These are phyloP conservation scores for Cladorrhinum samala DNA, from an alignment of 495 filamentous ascomycete genomes.

Conservation along the genomic window DNA sequence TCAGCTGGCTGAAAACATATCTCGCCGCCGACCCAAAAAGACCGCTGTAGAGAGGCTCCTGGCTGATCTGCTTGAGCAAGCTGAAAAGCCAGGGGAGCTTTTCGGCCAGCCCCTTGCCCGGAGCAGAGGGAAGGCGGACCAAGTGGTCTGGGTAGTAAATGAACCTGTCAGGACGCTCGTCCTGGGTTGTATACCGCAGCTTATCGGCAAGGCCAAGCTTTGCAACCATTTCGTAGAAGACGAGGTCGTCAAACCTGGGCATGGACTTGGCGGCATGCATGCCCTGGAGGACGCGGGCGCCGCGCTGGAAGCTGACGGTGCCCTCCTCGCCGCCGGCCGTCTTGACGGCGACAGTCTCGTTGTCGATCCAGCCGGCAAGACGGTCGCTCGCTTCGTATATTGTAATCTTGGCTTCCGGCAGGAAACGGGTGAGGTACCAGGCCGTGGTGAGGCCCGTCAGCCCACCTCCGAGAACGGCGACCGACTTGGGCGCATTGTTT, in stretches of 20 bases:
- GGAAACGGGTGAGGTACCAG: constrained; percentile 58
- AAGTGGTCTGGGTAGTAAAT: constrained; percentile 91
- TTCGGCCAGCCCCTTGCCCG: constrained; percentile 3
- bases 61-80: constrained; percentile 35
- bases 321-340: constrained; percentile 39
- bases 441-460: constrained; percentile 84
- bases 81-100: neutral
- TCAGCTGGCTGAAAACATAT: too few species aligned
- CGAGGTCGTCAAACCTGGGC: constrained; percentile 33
- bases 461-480: constrained; percentile 79
- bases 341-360: constrained; percentile 54
- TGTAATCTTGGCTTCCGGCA: constrained; percentile 56
- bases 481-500: constrained; percentile 24
- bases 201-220: constrained; percentile 57
- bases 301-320: constrained; percentile 70
- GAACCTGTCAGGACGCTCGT: constrained; percentile 59
- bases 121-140: constrained; percentile 53
- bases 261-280: constrained; percentile 8
- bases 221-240: constrained; percentile 39
- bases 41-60: constrained; percentile 60
- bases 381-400: constrained; percentile 66
- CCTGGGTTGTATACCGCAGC: constrained; percentile 41
- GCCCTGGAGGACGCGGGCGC: constrained; percentile 71
- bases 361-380: constrained; percentile 81
- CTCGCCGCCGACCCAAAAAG: constrained; percentile 17